Evolutionary conservation across 441 rosid genomes (phyloP), one percentile per base, ranked within the genome.

Genomic region (Croton laevigatus): DNA sequence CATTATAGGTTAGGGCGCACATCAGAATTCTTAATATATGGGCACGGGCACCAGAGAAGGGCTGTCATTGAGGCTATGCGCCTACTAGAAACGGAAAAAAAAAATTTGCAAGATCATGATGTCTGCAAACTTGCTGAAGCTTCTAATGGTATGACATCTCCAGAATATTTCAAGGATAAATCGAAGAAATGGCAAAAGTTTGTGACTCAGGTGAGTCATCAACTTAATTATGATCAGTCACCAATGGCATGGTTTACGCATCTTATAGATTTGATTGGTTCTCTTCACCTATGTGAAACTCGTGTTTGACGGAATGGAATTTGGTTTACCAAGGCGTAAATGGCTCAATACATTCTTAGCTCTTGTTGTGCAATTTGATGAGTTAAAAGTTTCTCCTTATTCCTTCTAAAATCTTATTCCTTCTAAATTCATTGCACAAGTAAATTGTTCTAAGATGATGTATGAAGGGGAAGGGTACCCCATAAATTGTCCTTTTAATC

Each of bases 181-280:
- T 90, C 99, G 51, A 90, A 88, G 85, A 89, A 88, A 81, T 94
- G 99, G 99, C 98, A 81, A 76, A 94, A 88, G 80, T 92, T 83
- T 80, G 97, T 94, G 78, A 81, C 91, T 66, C 89, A 87, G 97
- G 99, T 68, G 52, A 66, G 69, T 67, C 44, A 46, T 72, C 6
- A 64, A 40, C 53, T 45, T 8, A 3, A 16, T 37, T 20, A 19
- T 13, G 13, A 55, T 32, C 9, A 14, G 22, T 36, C 12, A 42
- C 59, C 7, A 45, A 34, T 19, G 52, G n/a, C 17, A 12, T 44
- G 49, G 54, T 3, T 67, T 45, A 1, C 38, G 9, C 27, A 20
- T 51, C 36, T 19, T 49, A 40, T 51, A 42, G 10, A 45, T 27
- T 46, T 64, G 68, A 6, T 45, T 23, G 1, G 9, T 20, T 27